Evolutionary conservation across 108 stramenopile genomes (phyloP).

Genomic region (Nitzschia inconspicua): DNA sequence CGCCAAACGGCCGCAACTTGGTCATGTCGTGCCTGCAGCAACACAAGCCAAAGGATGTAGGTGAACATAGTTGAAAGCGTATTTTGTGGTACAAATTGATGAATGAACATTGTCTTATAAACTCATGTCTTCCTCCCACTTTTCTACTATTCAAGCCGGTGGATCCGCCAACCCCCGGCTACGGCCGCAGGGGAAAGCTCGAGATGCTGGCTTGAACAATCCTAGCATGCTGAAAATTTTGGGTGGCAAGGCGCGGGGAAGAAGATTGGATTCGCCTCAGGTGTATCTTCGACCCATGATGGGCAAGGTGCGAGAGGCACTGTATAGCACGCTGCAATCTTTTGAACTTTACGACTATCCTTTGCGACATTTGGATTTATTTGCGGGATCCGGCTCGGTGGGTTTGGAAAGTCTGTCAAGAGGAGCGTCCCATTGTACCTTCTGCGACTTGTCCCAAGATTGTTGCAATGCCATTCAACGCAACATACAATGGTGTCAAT

Average conservation of each 20-base stretch:
- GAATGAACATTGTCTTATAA: background rate
- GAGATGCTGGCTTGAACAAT: constrained; percentile 67
- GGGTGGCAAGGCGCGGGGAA: constrained; percentile 75
- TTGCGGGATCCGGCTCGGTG: constrained; percentile 90
- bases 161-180: constrained; percentile 57
- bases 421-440: constrained; percentile 85
- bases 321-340: constrained; percentile 83
- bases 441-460: constrained; percentile 77
- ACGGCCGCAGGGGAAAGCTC: constrained; percentile 72
- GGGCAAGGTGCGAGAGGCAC: constrained; percentile 95
- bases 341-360: constrained; percentile 84
- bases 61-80: background rate
- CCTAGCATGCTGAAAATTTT: constrained; percentile 76
- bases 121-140: constrained; percentile 1
- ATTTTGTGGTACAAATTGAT: background rate
- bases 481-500: constrained; percentile 78
- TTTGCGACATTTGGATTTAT: constrained; percentile 87
- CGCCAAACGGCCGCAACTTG: constrained; percentile 65
- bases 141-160: constrained; percentile 34
- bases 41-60: constrained; percentile 29
- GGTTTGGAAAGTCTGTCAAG: constrained; percentile 91
- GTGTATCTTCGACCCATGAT: constrained; percentile 98
- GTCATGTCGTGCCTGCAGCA: constrained; percentile 70
- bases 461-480: constrained; percentile 63
- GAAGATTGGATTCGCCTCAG: constrained; percentile 80